Percentiles rank a stretch among this genome's conserved stretches.
phyloP scores from a whole-genome alignment of 345 rosid species.

The Anacardium occidentale region DNA sequence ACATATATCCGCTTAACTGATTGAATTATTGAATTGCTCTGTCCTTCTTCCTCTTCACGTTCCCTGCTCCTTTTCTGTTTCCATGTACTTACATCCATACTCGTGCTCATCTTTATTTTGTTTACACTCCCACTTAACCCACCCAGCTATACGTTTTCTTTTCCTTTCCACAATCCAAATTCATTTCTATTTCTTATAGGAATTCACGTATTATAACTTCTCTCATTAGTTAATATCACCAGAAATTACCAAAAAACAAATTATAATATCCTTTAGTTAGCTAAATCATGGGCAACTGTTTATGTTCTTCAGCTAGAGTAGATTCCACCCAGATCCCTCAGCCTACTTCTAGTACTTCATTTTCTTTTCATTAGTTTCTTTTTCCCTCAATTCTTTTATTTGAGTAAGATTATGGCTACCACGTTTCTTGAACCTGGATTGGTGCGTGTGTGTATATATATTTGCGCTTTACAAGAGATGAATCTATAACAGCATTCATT shows the following conservation, averaged over 20 bases:
- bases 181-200: too few relatives aligned
- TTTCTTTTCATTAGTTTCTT: not conserved
- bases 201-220: not conserved
- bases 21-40: too few relatives aligned
- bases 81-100: not conserved
- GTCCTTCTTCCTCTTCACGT: slow-evolving; percentile 11
- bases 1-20: too few relatives aligned
- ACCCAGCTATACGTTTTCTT: slow-evolving; percentile 8
- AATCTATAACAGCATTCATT: too few relatives aligned
- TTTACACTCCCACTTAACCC: not conserved
- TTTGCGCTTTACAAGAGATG: too few relatives aligned
- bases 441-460: too few relatives aligned
- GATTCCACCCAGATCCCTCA: slow-evolving; percentile 49
- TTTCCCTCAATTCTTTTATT: slow-evolving; percentile 2
- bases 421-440: too few relatives aligned
- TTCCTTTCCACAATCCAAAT: too few relatives aligned
- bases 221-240: not conserved
- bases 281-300: slow-evolving; percentile 67
- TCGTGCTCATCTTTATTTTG: too few relatives aligned
- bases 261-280: too few relatives aligned
- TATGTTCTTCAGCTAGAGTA: slow-evolving; percentile 66
- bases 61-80: slow-evolving; percentile 9
- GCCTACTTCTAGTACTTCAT: slow-evolving; percentile 53
- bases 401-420: too few relatives aligned
- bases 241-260: too few relatives aligned